phyloP scores from a whole-genome alignment of 139 green algal genomes.

The Chlorella ohadii region DNA sequence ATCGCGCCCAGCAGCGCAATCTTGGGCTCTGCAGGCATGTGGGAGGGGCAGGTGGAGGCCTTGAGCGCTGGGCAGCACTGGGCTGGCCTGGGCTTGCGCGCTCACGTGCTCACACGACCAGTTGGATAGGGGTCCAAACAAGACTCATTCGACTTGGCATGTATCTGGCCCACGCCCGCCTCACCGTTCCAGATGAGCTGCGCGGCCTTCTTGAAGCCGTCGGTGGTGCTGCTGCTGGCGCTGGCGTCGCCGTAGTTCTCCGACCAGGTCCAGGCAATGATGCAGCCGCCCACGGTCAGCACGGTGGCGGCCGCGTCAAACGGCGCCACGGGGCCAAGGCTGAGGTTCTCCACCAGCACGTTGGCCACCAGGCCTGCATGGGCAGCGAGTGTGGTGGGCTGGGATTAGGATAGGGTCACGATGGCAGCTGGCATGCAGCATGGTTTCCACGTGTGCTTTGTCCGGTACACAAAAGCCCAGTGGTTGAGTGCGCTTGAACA shows the following conservation, averaged over 20 bases:
- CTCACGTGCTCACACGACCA: too few species aligned
- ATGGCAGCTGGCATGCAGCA: slow-evolving; percentile 89
- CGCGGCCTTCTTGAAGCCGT: slow-evolving; percentile 68
- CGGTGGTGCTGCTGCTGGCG: slow-evolving; percentile 33
- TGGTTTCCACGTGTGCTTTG: too few species aligned
- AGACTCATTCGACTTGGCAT: too few species aligned
- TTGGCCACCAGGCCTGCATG: slow-evolving; percentile 89
- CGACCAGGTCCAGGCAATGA: slow-evolving; percentile 87
- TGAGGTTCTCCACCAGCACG: slow-evolving; percentile 80
- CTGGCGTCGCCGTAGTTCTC: slow-evolving; percentile 93
- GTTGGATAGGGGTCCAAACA: too few species aligned
- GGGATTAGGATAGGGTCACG: too few species aligned
- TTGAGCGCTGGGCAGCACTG: too few species aligned
- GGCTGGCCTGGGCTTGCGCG: too few species aligned
- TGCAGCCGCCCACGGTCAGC: slow-evolving; percentile 78
- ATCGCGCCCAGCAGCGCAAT: slow-evolving; percentile 75
- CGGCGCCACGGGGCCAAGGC: slow-evolving; percentile 90
- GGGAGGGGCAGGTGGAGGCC: too few species aligned
- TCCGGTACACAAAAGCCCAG: too few species aligned
- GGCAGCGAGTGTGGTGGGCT: too few species aligned
- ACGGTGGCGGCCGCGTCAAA: slow-evolving; percentile 92
- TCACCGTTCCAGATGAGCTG: slow-evolving; percentile 57
- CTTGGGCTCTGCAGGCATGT: slow-evolving; percentile 72
- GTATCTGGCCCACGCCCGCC: too few species aligned
- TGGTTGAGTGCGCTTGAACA: too few species aligned